These are phyloP conservation scores for Rubroboletus satanas DNA, from an alignment of 768 basidiomycete genomes.

Conservation along the genomic window DNA sequence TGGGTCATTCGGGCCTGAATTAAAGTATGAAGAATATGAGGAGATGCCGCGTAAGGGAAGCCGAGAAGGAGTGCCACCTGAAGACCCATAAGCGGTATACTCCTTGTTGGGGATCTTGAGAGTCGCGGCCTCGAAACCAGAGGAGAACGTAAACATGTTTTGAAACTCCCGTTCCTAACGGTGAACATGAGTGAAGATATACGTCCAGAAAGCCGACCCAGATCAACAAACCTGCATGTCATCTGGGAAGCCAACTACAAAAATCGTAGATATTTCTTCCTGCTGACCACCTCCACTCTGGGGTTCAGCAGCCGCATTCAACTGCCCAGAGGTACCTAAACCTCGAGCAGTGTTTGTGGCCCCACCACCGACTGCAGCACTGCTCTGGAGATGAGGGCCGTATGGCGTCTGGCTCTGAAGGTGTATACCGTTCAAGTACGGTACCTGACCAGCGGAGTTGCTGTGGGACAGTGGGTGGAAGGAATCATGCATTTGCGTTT, in stretches of 20 bases:
- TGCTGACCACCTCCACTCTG: constrained; percentile 35
- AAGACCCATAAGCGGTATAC: constrained; percentile 65
- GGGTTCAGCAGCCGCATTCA: constrained; percentile 22
- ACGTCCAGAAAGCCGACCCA: constrained; percentile 3
- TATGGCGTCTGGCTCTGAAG: constrained; percentile 75
- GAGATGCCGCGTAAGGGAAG: constrained; percentile 35
- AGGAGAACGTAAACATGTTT: constrained; percentile 97
- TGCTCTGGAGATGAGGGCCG: constrained; percentile 58
- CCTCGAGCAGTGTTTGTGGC: constrained; percentile 22
- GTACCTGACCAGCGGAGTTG: constrained; percentile 29
- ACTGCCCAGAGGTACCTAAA: constrained; percentile 28
- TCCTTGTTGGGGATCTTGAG: constrained; percentile 96
- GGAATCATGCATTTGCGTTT: constrained; percentile 32
- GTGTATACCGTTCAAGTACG: constrained; percentile 41
- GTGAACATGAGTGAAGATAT: constrained; percentile 13
- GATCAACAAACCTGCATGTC: constrained; percentile 83
- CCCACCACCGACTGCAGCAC: constrained; percentile 30
- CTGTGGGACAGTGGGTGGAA: constrained; percentile 34
- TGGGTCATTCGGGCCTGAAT: constrained; percentile 64
- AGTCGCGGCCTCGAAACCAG: constrained; percentile 95
- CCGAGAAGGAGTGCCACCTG: constrained; percentile 35
- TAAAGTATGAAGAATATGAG: constrained; percentile 35
- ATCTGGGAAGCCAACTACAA: constrained; percentile 98
- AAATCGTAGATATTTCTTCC: constrained; percentile 95
- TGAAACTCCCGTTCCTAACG: constrained; percentile 95